Evolutionary conservation across 2,329 filamentous ascomycete genomes (phyloP).

Genomic region (Chaetoscypha palmicola): DNA sequence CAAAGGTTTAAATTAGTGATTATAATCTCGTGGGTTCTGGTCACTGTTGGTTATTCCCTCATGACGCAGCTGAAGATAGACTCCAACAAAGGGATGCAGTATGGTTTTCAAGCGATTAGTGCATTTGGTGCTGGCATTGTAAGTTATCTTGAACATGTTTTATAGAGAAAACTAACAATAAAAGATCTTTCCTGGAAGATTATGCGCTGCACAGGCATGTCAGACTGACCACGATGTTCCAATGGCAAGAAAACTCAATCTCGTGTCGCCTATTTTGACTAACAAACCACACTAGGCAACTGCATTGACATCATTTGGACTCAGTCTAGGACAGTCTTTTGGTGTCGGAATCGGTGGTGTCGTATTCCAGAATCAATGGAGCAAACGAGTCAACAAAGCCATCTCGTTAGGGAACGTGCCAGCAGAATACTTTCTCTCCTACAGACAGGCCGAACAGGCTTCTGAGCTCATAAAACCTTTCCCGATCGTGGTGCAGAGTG

Average conservation of each 20-base stretch:
- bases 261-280: neutral
- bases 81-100: constrained; percentile 9
- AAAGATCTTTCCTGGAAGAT: constrained; percentile 13
- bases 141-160: neutral
- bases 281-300: constrained; percentile 4
- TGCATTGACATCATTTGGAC: constrained; percentile 22
- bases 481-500: constrained; percentile 4
- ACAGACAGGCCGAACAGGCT: constrained; percentile 13
- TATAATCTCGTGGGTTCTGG: constrained; percentile 2
- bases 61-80: constrained; percentile 11
- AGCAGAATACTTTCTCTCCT: constrained; percentile 6
- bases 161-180: neutral
- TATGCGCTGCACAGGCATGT: constrained; percentile 14
- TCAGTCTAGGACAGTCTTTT: constrained; percentile 24
- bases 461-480: constrained; percentile 8
- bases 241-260: constrained; percentile 5
- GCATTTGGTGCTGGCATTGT: constrained; percentile 12
- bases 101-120: constrained; percentile 13
- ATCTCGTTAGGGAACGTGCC: neutral
- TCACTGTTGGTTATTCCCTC: constrained; percentile 7
- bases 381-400: constrained; percentile 1
- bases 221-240: constrained; percentile 13
- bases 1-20: constrained; percentile 11
- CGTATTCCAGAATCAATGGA: constrained; percentile 20
- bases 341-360: constrained; percentile 25